Evolutionary conservation across 2,329 filamentous ascomycete species (phyloP).

Genomic region (Xylariaceae sp.): DNA sequence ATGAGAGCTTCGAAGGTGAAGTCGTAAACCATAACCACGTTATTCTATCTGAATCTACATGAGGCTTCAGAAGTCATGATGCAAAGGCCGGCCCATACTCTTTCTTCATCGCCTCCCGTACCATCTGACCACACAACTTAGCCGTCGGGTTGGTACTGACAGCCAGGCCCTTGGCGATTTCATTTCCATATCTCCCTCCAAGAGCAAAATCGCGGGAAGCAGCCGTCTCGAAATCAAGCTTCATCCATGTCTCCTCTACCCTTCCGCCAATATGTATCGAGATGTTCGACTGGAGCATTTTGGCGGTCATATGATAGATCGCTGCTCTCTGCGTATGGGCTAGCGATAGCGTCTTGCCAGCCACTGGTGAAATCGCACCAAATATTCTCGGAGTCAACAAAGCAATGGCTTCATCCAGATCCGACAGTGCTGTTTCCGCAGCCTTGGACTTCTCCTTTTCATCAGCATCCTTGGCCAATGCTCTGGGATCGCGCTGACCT

Average conservation of each 20-base stretch:
- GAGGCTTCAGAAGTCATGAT: slow-evolving; percentile 22
- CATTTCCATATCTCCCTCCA: slow-evolving; percentile 62
- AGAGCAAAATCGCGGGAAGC: slow-evolving; percentile 61
- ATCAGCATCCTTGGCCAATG: slow-evolving; percentile 38
- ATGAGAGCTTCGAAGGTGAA: too few relatives aligned
- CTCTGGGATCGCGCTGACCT: slow-evolving; percentile 35
- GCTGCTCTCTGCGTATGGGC: slow-evolving; percentile 70
- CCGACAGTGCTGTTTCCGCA: slow-evolving; percentile 42
- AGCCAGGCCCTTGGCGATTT: slow-evolving; percentile 60
- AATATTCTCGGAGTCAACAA: slow-evolving; percentile 53
- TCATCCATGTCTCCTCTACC: slow-evolving; percentile 47
- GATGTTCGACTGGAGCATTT: slow-evolving; percentile 37
- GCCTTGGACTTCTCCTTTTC: slow-evolving; percentile 36
- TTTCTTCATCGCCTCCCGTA: slow-evolving; percentile 65
- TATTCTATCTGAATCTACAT: not conserved
- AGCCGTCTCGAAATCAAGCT: slow-evolving; percentile 56
- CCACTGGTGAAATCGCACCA: slow-evolving; percentile 57
- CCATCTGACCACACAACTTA: slow-evolving; percentile 66
- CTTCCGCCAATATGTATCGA: slow-evolving; percentile 39
- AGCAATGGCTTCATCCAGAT: slow-evolving; percentile 55
- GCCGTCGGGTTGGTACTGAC: slow-evolving; percentile 65
- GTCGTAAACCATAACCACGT: too few relatives aligned
- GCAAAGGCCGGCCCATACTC: slow-evolving; percentile 56
- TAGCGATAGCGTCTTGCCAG: slow-evolving; percentile 62
- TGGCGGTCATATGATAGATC: slow-evolving; percentile 58